Conservation (phyloP, 2,329 filamentous ascomycete genomes). For the Sarocladiaceae sp. region DNA sequence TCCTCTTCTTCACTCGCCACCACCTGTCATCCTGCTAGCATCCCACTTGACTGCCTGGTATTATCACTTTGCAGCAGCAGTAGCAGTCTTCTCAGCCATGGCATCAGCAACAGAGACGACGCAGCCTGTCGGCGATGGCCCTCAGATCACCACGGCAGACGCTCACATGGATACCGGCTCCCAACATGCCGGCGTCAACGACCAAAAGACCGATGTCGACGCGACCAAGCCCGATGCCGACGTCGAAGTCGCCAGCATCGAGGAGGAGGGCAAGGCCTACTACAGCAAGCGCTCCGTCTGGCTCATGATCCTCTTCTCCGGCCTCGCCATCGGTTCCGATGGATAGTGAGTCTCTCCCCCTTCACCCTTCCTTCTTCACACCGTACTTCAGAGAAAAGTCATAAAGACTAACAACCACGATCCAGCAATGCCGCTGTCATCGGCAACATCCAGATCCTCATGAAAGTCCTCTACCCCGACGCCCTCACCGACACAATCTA, state of each 20-base stretch:
- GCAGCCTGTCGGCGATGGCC: background rate
- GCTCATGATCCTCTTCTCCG: conserved; percentile 38
- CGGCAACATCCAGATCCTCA: conserved; percentile 36
- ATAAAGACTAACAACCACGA: background rate
- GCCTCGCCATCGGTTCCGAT: conserved; percentile 39
- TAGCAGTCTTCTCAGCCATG: background rate
- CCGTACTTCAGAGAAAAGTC: no score
- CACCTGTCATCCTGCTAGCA: no score
- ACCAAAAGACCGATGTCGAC: conserved; percentile 8
- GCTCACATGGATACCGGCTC: background rate
- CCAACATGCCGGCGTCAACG: conserved; percentile 6
- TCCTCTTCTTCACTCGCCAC: no score
- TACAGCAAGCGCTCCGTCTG: conserved; percentile 36
- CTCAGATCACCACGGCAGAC: conserved; percentile 1
- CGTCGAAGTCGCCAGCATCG: conserved; percentile 15
- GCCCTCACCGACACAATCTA: conserved; percentile 36
- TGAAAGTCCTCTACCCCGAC: conserved; percentile 35
- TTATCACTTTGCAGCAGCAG: no score
- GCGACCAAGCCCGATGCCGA: conserved; percentile 12
- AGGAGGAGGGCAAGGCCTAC: conserved; percentile 18
- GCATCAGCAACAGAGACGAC: background rate
- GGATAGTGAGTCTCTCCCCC: conserved; percentile 26
- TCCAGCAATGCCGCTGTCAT: conserved; percentile 35
- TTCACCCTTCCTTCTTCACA: no score
- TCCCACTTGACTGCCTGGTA: no score